Base-by-base conservation (phyloP, 768 basidiomycete genomes). In the Naganishia onofrii region DNA sequence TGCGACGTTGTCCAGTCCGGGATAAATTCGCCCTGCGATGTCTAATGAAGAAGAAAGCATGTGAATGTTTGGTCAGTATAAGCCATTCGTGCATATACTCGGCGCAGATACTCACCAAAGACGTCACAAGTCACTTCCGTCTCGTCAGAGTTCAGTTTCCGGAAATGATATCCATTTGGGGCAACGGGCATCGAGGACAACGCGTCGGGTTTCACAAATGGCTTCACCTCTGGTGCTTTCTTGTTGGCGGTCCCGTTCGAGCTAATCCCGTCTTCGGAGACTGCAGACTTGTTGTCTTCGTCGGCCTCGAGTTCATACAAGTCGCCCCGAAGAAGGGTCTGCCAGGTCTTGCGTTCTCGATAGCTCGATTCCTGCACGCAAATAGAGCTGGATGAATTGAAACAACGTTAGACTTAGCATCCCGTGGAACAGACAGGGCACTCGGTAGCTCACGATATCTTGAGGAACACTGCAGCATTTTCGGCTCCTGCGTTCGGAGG, bases 401-500 rank as follows among this genome's bases (percentile, higher is more conserved):
- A 42, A 12, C n/a, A 42, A 2, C 17, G 13, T 23, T 15, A 58
- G 56, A 31, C 19, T 58, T 34, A n/a, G 32, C 34, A 15, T 42
- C 0, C 12, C 1, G n/a, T 31, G 8, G 4, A 38, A 23, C 10
- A 23, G 12, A 34, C 5, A 12, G 36, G 38, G 57, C 6, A n/a
- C 48, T 8, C 2, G n/a, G 23, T 3, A 28, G 28, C 60, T 44
- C 31, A 63, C 60, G 42, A 46, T n/a, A 63, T 63, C 28, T 44
- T 63, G n/a, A 63, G 60, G 23, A 63, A 63, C 2, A 63, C 42
- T 28, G 60, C 60, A 44, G 60, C 60, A 17, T 63, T 63, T 19
- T 63, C 17, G 23, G 60, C 13, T 1, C 38, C 23, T 28, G 60
- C 2, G 2, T 44, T 29, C 23, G 38, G 8, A 19, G 60, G 36